Evolutionary conservation across 306 rosid species (phyloP).

Genomic region (Phaseolus lunatus): DNA sequence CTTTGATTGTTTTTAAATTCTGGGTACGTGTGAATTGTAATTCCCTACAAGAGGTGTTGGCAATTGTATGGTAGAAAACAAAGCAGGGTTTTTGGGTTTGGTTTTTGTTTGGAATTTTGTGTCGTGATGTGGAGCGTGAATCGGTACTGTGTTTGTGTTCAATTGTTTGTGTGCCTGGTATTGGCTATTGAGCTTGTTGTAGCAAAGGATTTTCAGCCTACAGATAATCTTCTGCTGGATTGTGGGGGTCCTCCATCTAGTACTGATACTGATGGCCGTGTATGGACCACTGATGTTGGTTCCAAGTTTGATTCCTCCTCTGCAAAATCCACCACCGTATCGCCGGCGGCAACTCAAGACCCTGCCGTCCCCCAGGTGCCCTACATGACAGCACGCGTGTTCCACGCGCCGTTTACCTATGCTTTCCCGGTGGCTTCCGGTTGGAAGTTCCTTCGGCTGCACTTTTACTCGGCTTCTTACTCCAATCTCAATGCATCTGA

Average conservation of each 20-base stretch:
- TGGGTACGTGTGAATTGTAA: constrained; percentile 38
- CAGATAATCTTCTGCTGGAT: constrained; percentile 66
- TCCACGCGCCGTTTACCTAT: constrained; percentile 63
- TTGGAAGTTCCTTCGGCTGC: constrained; percentile 75
- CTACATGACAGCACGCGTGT: constrained; percentile 75
- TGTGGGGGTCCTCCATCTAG: constrained; percentile 79
- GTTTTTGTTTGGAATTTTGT: constrained; percentile 3
- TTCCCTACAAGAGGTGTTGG: constrained; percentile 7
- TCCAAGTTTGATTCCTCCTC: constrained; percentile 59
- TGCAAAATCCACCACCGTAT: constrained; percentile 43
- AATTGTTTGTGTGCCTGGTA: constrained; percentile 50
- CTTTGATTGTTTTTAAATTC: constrained; percentile 32
- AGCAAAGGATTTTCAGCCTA: constrained; percentile 65
- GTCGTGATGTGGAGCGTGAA: constrained; percentile 54
- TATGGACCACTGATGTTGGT: constrained; percentile 75
- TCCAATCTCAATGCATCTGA: constrained; percentile 57
- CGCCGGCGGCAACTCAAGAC: constrained; percentile 68
- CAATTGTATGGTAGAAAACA: neutral
- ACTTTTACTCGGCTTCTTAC: constrained; percentile 78
- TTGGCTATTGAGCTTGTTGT: constrained; percentile 46
- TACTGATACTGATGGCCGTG: constrained; percentile 60
- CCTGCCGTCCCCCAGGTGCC: constrained; percentile 76
- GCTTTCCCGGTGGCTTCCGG: constrained; percentile 77
- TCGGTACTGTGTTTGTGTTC: constrained; percentile 30
- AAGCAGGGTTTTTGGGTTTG: neutral